Evolutionary conservation across 257 asterid species (phyloP).

Genomic region (Primulina eburnea): DNA sequence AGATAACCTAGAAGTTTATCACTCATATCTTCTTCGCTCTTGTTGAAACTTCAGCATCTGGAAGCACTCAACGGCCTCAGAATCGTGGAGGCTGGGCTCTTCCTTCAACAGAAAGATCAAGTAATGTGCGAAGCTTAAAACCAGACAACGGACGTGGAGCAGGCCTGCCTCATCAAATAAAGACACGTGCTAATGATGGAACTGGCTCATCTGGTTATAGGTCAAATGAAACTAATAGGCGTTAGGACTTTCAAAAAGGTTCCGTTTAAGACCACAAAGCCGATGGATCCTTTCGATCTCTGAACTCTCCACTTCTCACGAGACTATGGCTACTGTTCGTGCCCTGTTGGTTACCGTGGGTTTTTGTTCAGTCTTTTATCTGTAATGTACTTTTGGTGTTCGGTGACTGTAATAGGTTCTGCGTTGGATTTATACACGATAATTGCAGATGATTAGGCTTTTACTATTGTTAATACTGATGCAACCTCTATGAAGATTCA

Average conservation of each 20-base stretch:
- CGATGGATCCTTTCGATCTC: neutral
- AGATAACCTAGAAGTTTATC: neutral
- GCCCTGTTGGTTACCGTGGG: too few relatives aligned
- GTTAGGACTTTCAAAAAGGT: constrained; percentile 13
- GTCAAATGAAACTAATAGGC: constrained; percentile 32
- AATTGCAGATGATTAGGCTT: too few relatives aligned
- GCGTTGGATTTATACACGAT: neutral
- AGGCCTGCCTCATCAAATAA: constrained; percentile 27
- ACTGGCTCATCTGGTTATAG: constrained; percentile 30
- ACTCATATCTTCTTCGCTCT: neutral
- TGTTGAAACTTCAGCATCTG: constrained; percentile 38
- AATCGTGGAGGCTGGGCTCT: constrained; percentile 64
- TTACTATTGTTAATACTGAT: neutral
- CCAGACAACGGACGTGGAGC: constrained; percentile 22
- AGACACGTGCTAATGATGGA: constrained; percentile 15
- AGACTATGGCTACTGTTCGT: neutral
- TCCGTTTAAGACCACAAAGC: neutral
- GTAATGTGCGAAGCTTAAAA: constrained; percentile 24
- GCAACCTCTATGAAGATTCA: neutral
- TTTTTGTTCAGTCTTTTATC: neutral
- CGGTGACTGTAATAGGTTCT: too few relatives aligned
- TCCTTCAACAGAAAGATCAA: constrained; percentile 46
- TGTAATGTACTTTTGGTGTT: neutral
- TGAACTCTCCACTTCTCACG: neutral
- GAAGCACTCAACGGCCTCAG: constrained; percentile 35